Percentiles rank a stretch among this genome's conserved stretches.
Conservation (phyloP, 2,329 filamentous ascomycete genomes). For the Paraphoma sp. region DNA sequence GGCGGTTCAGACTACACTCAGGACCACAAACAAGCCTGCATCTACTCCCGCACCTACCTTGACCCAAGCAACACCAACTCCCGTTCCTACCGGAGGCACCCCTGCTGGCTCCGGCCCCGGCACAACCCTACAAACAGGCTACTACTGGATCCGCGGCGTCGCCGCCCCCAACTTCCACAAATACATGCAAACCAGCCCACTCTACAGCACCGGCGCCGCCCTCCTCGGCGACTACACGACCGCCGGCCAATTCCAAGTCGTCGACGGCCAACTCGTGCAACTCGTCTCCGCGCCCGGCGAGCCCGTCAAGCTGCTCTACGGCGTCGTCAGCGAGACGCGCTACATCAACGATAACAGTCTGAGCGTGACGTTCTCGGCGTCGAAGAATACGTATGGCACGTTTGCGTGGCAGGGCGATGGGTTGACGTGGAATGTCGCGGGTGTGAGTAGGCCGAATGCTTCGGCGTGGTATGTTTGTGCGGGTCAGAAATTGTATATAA, state of each 20-base stretch:
- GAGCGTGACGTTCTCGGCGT: constrained; percentile 58
- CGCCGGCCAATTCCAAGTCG: constrained; percentile 65
- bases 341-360: constrained; percentile 50
- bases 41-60: constrained; percentile 14
- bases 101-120: constrained; percentile 48
- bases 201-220: constrained; percentile 54
- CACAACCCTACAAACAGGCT: constrained; percentile 57
- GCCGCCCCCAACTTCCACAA: constrained; percentile 62
- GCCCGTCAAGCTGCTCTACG: constrained; percentile 51
- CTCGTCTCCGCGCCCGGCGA: constrained; percentile 57
- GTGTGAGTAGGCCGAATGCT: constrained; percentile 60
- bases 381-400: constrained; percentile 61
- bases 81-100: constrained; percentile 9
- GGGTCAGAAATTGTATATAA: constrained; percentile 61
- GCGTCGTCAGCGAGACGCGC: constrained; percentile 32
- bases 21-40: neutral
- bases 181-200: constrained; percentile 47
- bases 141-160: constrained; percentile 66
- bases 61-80: neutral
- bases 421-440: constrained; percentile 60
- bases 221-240: constrained; percentile 60
- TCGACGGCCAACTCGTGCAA: constrained; percentile 63
- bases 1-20: neutral
- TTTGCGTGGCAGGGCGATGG: constrained; percentile 67
- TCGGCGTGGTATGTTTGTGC: constrained; percentile 67